Evolutionary conservation across 2,329 filamentous ascomycete genomes (phyloP).

Genomic region (Xylariaceae sp.): DNA sequence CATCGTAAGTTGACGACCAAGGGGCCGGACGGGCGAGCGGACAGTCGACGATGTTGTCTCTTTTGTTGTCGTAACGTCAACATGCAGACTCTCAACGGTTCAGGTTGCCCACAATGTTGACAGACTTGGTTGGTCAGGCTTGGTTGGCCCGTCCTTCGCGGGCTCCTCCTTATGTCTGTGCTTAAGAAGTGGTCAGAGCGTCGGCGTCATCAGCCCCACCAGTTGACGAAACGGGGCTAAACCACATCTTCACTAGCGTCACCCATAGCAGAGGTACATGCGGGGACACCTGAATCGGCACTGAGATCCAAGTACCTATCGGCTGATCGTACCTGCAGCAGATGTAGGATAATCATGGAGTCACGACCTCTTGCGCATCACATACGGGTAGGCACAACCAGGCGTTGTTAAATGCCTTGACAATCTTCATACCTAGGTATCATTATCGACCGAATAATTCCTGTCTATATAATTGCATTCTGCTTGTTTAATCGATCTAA

Average conservation of each 20-base stretch:
- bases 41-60: slow-evolving; percentile 2
- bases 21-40: not conserved
- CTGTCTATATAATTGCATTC: not conserved
- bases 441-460: not conserved
- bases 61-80: slow-evolving; percentile 3
- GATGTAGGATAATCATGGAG: too few species aligned
- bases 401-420: not conserved
- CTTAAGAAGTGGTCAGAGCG: slow-evolving; percentile 12
- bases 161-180: not conserved
- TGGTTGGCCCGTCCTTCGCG: not conserved
- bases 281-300: too few species aligned
- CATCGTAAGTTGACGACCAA: slow-evolving; percentile 7
- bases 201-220: not conserved
- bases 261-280: not conserved
- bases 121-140: not conserved
- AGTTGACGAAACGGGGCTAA: not conserved
- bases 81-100: not conserved
- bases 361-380: not conserved
- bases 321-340: too few species aligned
- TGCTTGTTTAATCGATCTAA: not conserved
- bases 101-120: not conserved
- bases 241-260: not conserved
- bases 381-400: not conserved
- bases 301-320: too few species aligned
- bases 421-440: not conserved